Evolutionary conservation across 305 asterid species (phyloP), one percentile per base, ranked within the genome.

Genomic region (Ilex paraguariensis): DNA sequence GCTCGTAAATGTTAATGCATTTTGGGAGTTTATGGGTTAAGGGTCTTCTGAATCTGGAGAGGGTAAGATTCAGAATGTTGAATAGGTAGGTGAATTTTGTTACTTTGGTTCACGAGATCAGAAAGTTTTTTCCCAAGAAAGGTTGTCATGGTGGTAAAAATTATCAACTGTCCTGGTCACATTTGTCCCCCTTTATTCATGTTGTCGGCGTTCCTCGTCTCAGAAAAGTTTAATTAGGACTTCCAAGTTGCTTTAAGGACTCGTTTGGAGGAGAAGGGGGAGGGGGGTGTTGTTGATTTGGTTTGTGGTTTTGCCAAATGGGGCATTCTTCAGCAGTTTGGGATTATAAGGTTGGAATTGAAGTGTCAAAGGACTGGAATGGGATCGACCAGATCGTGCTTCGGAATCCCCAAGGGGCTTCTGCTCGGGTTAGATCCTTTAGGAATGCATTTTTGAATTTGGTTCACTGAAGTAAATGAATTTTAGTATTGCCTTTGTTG

Each of bases 381-480:
- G 99, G 99, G 80, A 84, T 86, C 36, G 95, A 84, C 44, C 99
- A 87, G 80, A 86, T 90, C 63, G 71, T 82, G 69, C 96, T 94
- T 65, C 81, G 97, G 70, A 94, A 74, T 69, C 85, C 84, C 68
- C 85, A 71, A 16, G 99, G 99, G 42, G 93, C 99, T 6, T 90
- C 93, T 52, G 95, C 89, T 7, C 77, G 85, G 81, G 99, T 94
- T 66, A 73, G 91, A 76, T 79, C 64, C 69, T 52, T 10, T 60
- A 14, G 31, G 55, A 65, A 40, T 75, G 64, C 21, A 57, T 70
- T 72, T 39, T 59, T 30, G 40, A 50, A 59, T 50, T 64, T 16
- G 21, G 51, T 31, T 58, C 39, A 62, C 13, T 21, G 50, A 48
- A 60, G 16, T 51, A 63, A 32, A 15, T 66, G 62, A 31, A 54